Base-by-base conservation (phyloP, 371 early-diverging fungal genomes). In the Syncephalastrum racemosum region DNA sequence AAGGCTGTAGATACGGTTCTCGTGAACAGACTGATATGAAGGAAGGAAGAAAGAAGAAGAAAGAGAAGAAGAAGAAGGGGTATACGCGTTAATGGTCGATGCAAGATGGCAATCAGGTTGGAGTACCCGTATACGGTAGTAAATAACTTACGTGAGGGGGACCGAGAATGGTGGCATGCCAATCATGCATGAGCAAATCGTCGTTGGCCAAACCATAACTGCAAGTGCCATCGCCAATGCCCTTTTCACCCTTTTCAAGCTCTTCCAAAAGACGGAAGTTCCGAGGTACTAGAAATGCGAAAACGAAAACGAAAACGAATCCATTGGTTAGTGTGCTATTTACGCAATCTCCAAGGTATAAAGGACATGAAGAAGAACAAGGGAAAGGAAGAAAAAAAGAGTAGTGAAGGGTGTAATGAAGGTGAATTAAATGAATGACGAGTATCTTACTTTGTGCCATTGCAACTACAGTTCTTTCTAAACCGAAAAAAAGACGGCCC, bases 151-250 rank as follows among this genome's bases (percentile, higher is more conserved):
- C 96, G 67, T 93, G 86, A 58, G 85, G 82, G 20, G 96, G 93
- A n/a, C 98, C 97, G 50, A 98, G 86, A 66, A 98, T 96, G 46
- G 97, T 96, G 7, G 94, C 98, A 64, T 94, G 89, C 98, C 98
- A 98, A 59, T 86, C 77, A 47, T 86, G 77, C 66, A 84, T 68
- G 14, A 89, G 77, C 71, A 95, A 93, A 56, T 96, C 97, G 24
- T 85, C 80, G 64, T 94, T 89, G 19, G 88, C 84, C 51, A 98
- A 82, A 41, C 98, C 98, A 73, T 96, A 97, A 69, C 90, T 90
- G 75, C 90, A 90, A 43, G 91, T 87, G 14, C 96, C 96, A 73
- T 96, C 97, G 52, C 97, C 96, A 69, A 92, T 86, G 27, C 94
- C 96, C 80, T 97, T 98, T 69, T 98, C 97, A 56, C 95, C 96